phyloP scores from a whole-genome alignment of 495 filamentous ascomycete species.

The Daldinia decipiens region DNA sequence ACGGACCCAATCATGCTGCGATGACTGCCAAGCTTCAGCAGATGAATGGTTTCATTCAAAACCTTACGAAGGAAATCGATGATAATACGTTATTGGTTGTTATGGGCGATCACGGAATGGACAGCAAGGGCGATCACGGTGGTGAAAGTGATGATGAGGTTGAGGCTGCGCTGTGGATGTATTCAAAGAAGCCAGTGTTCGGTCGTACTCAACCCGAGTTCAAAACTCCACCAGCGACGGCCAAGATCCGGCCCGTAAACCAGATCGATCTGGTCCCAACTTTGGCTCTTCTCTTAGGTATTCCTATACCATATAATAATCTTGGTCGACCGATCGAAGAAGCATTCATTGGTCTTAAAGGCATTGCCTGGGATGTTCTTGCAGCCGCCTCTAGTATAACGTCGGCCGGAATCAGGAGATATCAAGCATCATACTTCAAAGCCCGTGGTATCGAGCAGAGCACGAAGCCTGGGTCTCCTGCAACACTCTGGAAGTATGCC shows the following conservation, averaged over 20 bases:
- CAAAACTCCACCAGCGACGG: constrained; percentile 72
- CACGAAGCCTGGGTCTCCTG: constrained; percentile 63
- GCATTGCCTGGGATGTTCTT: constrained; percentile 77
- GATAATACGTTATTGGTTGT: constrained; percentile 89
- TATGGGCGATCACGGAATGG: constrained; percentile 99
- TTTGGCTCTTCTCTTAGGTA: constrained; percentile 82
- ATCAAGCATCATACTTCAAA: constrained; percentile 71
- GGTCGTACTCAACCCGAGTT: constrained; percentile 74
- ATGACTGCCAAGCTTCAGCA: constrained; percentile 91
- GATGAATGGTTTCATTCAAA: constrained; percentile 83
- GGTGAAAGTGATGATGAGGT: constrained; percentile 96
- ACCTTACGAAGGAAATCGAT: constrained; percentile 77
- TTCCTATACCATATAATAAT: constrained; percentile 97
- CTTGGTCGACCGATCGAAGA: constrained; percentile 95
- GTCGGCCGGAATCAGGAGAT: constrained; percentile 87
- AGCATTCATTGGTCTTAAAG: constrained; percentile 78
- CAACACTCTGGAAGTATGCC: constrained; percentile 65
- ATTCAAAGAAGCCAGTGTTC: constrained; percentile 84
- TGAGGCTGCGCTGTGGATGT: constrained; percentile 97
- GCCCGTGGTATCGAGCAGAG: constrained; percentile 71
- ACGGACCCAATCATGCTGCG: constrained; percentile 90
- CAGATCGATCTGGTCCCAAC: constrained; percentile 98
- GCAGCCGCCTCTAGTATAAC: constrained; percentile 78
- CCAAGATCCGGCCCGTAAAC: constrained; percentile 82
- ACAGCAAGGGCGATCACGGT: constrained; percentile 94